Evolutionary conservation across 2,329 filamentous ascomycete genomes (phyloP).

Genomic region (Claviceps sp.): DNA sequence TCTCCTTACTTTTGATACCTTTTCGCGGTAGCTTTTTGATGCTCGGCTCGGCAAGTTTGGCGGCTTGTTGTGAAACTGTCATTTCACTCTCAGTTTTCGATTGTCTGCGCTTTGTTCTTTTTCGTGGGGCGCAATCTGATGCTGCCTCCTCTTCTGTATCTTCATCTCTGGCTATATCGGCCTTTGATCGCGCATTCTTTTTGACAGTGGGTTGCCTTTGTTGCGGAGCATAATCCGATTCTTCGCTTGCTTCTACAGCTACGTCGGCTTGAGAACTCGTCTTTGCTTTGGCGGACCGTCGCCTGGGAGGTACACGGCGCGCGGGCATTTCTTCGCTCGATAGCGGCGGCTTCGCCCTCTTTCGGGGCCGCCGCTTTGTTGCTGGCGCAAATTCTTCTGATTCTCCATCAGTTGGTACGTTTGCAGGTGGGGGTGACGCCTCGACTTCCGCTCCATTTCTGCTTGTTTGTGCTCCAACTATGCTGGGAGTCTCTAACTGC

Average conservation of each 20-base stretch:
- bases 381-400: not conserved
- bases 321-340: not conserved
- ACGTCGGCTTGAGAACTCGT: not conserved
- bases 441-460: not conserved
- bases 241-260: not conserved
- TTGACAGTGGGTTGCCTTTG: not conserved
- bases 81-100: not conserved
- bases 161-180: not conserved
- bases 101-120: not conserved
- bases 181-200: not conserved
- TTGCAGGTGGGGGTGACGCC: not conserved
- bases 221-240: not conserved
- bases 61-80: not conserved
- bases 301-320: not conserved
- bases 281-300: not conserved
- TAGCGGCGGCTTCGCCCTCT: not conserved
- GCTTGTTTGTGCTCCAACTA: not conserved
- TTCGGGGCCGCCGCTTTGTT: not conserved
- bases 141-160: not conserved
- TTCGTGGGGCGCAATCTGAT: not conserved
- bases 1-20: slow-evolving; percentile 32
- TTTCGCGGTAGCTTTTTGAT: slow-evolving; percentile 27
- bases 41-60: slow-evolving; percentile 17
- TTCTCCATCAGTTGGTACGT: not conserved
- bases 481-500: not conserved